These are phyloP conservation scores for Cubamyces lactineus DNA, from an alignment of 768 basidiomycete species.

Conservation along the genomic window DNA sequence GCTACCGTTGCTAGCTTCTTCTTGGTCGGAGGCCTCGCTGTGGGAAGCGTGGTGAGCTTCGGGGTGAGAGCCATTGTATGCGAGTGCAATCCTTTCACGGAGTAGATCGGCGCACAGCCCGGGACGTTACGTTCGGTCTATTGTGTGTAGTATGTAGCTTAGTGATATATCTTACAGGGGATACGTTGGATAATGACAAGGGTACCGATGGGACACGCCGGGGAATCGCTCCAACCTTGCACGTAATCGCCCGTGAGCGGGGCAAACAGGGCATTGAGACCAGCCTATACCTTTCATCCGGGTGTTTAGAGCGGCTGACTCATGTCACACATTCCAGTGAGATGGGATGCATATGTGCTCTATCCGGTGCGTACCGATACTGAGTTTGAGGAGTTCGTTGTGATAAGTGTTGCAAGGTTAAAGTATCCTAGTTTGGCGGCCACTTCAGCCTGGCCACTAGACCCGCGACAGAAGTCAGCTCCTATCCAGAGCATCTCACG, in stretches of 20 bases:
- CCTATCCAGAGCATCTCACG: not conserved
- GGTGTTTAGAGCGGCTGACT: not conserved
- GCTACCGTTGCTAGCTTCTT: constrained; percentile 83
- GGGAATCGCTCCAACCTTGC: not conserved
- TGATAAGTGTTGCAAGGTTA: no score
- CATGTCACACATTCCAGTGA: not conserved
- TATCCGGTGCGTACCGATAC: not conserved
- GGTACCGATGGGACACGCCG: not conserved
- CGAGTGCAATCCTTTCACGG: constrained; percentile 70
- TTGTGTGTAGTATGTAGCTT: constrained; percentile 7
- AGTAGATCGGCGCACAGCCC: constrained; percentile 1
- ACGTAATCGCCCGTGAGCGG: not conserved
- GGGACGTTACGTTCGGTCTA: not conserved
- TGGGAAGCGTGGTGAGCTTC: constrained; percentile 83
- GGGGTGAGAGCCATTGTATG: constrained; percentile 72
- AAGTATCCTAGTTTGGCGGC: no score
- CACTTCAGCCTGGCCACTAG: no score
- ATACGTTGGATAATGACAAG: not conserved
- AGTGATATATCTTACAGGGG: constrained; percentile 5
- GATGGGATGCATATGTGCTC: not conserved
- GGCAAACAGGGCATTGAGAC: not conserved
- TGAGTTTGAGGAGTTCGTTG: not conserved
- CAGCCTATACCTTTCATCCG: not conserved
- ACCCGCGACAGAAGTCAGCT: no score
- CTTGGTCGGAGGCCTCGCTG: constrained; percentile 71